Base-by-base conservation (phyloP, 768 basidiomycete species). In the Trametes gibbosa region DNA sequence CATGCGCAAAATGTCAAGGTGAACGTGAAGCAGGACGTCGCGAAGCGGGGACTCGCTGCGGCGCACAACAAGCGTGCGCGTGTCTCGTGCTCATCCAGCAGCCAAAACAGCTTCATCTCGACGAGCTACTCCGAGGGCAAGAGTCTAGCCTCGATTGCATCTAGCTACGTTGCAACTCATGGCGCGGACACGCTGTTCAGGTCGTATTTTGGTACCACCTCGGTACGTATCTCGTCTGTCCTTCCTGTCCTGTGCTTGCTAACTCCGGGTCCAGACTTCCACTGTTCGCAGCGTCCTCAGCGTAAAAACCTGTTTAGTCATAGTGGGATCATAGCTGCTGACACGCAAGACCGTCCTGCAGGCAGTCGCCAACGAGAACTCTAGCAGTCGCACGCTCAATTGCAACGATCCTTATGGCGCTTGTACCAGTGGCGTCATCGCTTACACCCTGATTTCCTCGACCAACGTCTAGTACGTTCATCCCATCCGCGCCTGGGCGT, bases 401-500 rank as follows among this genome's bases (percentile, higher is more conserved):
- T 81, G 79, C 67, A 62, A 62, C 27, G 80, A 80, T 63, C 59
- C 68, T n/a, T 74, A 70, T 56, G 68, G 69, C 39, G 75, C 64
- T 21, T 68, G 65, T 56, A 55, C 45, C 48, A 45, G 37, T 50
- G 76, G 76, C 63, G 75, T 79, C 51, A 77, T 80, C 53, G 78
- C 78, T 4, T 80, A 81, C 71, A 79, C 78, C 23, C 66, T 75
- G 56, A 75, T 71, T 43, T 53, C 76, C n/a, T 75, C 77, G n/a
- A 79, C 77, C 58, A 76, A 79, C 68, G 77, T 81, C 65, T 80
- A 79, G 62, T 63, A 42, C 19, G 57, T 37, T 24, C 3, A 48
- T 4, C 25, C 23, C 14, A n/a, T 5, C 17, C 39, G 13, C 47
- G 2, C 21, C 21, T 1, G 3, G 7, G 17, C 12, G 4, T n/a